phyloP scores from a whole-genome alignment of 306 rosid species.

The Benincasa hispida region DNA sequence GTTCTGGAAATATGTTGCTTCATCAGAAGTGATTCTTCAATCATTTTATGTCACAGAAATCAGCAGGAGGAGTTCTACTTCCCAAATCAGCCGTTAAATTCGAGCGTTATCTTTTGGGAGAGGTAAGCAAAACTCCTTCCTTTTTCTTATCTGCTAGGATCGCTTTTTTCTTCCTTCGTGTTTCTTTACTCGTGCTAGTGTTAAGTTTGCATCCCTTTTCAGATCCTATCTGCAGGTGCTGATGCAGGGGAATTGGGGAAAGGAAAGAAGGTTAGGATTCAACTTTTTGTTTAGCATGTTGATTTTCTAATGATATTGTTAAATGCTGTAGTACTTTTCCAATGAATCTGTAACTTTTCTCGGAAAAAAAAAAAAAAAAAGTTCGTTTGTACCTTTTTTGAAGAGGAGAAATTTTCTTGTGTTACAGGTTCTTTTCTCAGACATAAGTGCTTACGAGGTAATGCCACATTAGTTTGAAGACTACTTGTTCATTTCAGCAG shows the following conservation, averaged over 20 bases:
- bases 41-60: slow-evolving; percentile 35
- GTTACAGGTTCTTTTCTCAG: slow-evolving; percentile 86
- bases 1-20: neutral
- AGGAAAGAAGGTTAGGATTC: slow-evolving; percentile 55
- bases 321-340: neutral
- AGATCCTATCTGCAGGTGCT: slow-evolving; percentile 71
- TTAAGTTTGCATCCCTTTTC: slow-evolving; percentile 8
- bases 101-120: slow-evolving; percentile 84
- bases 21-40: neutral
- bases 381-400: neutral
- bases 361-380: neutral
- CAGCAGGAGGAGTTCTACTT: slow-evolving; percentile 77
- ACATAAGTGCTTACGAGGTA: slow-evolving; percentile 83
- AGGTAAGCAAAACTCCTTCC: slow-evolving; percentile 32
- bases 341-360: neutral
- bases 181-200: neutral
- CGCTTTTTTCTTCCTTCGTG: neutral
- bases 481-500: neutral
- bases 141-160: neutral
- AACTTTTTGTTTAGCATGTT: neutral
- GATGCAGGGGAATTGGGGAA: slow-evolving; percentile 62
- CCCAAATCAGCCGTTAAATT: slow-evolving; percentile 88
- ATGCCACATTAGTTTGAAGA: slow-evolving; percentile 4
- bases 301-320: neutral
- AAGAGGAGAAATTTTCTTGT: neutral